Percentiles rank a stretch among this genome's conserved stretches.
These are phyloP conservation scores for Rutstroemia sydowiana DNA, from an alignment of 2,329 filamentous ascomycete species.

Conservation along the genomic window DNA sequence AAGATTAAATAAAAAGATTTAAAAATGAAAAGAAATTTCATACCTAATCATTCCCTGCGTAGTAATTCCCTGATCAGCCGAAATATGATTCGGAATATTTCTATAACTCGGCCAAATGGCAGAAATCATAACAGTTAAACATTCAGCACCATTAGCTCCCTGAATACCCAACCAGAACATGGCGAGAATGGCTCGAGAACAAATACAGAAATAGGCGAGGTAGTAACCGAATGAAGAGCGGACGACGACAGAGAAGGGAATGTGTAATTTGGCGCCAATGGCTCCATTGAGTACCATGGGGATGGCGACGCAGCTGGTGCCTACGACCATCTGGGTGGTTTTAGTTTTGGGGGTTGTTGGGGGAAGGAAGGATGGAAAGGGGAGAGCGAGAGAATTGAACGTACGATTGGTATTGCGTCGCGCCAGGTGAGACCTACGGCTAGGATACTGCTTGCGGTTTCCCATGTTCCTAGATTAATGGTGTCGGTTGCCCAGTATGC, in stretches of 20 bases:
- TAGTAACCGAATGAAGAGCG: constrained; percentile 41
- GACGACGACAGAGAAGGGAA: constrained; percentile 40
- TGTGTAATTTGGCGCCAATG: constrained; percentile 38
- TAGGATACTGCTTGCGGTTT: constrained; percentile 42
- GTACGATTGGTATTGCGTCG: constrained; percentile 40
- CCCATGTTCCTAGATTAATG: constrained; percentile 41
- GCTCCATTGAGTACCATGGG: constrained; percentile 43
- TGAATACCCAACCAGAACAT: constrained; percentile 59
- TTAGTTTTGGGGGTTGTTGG: background rate
- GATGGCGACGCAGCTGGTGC: constrained; percentile 51
- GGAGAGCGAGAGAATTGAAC: constrained; percentile 14
- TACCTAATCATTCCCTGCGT: constrained; percentile 45
- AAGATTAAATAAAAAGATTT: too few relatives aligned
- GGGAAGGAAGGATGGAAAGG: background rate
- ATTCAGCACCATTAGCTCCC: constrained; percentile 53
- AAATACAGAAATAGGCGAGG: constrained; percentile 35
- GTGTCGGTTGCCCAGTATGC: constrained; percentile 36
- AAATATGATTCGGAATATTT: constrained; percentile 31
- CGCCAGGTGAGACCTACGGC: constrained; percentile 46
- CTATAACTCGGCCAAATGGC: constrained; percentile 49
- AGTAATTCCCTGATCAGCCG: constrained; percentile 42
- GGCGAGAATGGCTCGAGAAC: constrained; percentile 37
- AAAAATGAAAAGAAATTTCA: constrained; percentile 39
- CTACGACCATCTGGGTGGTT: constrained; percentile 48
- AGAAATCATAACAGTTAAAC: constrained; percentile 36